Percentiles rank a stretch among this genome's conserved stretches.
Conservation (phyloP, 345 rosid genomes). For the Capsella bursapastoris region DNA sequence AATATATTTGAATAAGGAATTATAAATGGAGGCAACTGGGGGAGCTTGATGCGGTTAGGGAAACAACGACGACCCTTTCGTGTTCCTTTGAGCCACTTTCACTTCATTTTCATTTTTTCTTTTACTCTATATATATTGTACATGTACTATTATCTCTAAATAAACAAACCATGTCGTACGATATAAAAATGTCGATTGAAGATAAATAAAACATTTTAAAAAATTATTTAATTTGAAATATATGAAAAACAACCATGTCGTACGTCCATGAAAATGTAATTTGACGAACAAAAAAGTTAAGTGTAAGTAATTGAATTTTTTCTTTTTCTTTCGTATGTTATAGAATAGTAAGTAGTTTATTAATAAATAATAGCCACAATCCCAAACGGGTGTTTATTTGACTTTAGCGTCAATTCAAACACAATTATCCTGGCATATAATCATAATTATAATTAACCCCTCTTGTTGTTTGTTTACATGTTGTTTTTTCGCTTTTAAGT, state of each 20-base stretch:
- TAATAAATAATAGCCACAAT: not conserved
- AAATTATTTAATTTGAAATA: not conserved
- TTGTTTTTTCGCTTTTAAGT: constrained; percentile 2
- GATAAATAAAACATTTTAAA: not conserved
- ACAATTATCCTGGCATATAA: constrained; percentile 28
- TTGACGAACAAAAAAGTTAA: not conserved
- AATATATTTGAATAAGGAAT: not conserved
- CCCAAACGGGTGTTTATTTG: not conserved
- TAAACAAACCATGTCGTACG: not conserved
- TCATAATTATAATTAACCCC: constrained; percentile 5
- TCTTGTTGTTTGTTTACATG: constrained; percentile 7
- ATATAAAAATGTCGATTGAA: not conserved
- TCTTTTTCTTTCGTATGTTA: not conserved
- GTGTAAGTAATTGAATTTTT: not conserved
- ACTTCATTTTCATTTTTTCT: constrained; percentile 7
- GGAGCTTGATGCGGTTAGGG: constrained; percentile 33
- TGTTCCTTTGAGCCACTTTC: constrained; percentile 55
- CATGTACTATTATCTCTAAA: not conserved
- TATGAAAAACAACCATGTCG: not conserved
- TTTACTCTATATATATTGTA: not conserved
- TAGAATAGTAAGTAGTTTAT: not conserved
- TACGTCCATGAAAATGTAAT: not conserved
- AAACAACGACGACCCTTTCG: constrained; percentile 53
- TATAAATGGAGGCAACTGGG: constrained; percentile 44
- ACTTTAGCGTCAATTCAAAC: constrained; percentile 21